Conservation (phyloP, 2,329 filamentous ascomycete species). For the Aspergillus costaricaensis region DNA sequence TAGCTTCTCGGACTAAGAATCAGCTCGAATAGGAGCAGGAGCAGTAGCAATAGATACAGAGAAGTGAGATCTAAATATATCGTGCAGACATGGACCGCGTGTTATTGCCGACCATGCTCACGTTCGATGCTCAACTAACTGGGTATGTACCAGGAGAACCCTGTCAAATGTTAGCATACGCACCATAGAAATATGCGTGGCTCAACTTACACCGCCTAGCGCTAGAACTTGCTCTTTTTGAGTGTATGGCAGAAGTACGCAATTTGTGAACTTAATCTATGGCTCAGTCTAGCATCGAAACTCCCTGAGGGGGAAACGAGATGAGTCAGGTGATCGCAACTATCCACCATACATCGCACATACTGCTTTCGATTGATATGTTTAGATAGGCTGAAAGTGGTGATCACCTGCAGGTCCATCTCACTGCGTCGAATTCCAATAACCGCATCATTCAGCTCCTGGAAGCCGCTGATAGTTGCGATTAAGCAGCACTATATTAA, state of each 20-base stretch:
- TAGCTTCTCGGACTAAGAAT: not conserved
- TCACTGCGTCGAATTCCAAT: too few species aligned
- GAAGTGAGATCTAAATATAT: not conserved
- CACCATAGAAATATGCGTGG: not conserved
- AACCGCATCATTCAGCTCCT: too few species aligned
- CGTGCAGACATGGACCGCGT: not conserved
- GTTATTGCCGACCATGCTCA: not conserved
- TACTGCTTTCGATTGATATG: too few species aligned
- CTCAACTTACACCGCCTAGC: not conserved
- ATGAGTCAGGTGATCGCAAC: too few species aligned
- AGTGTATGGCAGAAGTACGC: not conserved
- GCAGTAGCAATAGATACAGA: not conserved
- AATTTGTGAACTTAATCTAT: not conserved
- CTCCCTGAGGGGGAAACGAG: too few species aligned
- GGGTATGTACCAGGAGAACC: not conserved
- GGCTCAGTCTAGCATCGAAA: not conserved
- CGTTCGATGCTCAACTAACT: not conserved
- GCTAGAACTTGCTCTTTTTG: not conserved
- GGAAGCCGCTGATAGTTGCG: too few species aligned
- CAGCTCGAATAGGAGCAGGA: not conserved
- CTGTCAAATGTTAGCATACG: not conserved
- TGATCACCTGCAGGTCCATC: too few species aligned
- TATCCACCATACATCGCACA: too few species aligned
- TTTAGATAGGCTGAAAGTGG: too few species aligned
- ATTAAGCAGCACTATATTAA: too few species aligned